These are phyloP conservation scores for Claviceps pusilla DNA, from an alignment of 2,329 filamentous ascomycete genomes.

Conservation along the genomic window DNA sequence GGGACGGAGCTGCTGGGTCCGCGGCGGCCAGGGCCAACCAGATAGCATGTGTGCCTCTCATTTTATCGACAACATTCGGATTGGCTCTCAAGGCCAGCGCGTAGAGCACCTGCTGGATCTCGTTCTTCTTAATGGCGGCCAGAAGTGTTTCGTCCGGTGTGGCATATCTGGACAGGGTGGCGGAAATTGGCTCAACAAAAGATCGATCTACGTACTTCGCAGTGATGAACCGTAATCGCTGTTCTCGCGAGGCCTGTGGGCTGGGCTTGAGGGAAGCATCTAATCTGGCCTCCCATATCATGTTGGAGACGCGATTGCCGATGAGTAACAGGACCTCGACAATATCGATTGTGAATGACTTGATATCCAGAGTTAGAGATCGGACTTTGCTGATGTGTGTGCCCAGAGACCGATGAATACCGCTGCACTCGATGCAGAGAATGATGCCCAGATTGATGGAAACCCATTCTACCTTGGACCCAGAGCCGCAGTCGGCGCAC, in stretches of 20 bases:
- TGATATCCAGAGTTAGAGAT: slow-evolving; percentile 86
- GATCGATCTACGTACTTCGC: slow-evolving; percentile 79
- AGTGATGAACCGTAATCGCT: slow-evolving; percentile 87
- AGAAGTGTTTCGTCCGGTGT: slow-evolving; percentile 78
- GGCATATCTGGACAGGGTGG: slow-evolving; percentile 58
- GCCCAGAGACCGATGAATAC: slow-evolving; percentile 87
- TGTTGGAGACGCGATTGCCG: slow-evolving; percentile 89
- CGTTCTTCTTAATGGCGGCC: slow-evolving; percentile 88
- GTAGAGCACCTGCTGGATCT: slow-evolving; percentile 85
- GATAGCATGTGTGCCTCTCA: slow-evolving; percentile 73
- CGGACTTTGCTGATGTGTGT: slow-evolving; percentile 97
- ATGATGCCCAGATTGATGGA: slow-evolving; percentile 96
- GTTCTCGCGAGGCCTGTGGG: slow-evolving; percentile 69
- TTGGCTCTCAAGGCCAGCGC: slow-evolving; percentile 75
- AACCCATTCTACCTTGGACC: slow-evolving; percentile 92
- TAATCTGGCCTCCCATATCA: slow-evolving; percentile 84
- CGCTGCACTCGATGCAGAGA: slow-evolving; percentile 93
- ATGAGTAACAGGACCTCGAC: slow-evolving; percentile 83
- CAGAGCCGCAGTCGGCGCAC: slow-evolving; percentile 89
- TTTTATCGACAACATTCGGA: slow-evolving; percentile 73
- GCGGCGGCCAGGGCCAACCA: slow-evolving; percentile 86
- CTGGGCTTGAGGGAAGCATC: slow-evolving; percentile 60
- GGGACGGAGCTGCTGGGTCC: slow-evolving; percentile 67
- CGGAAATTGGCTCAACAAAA: slow-evolving; percentile 64
- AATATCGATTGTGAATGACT: slow-evolving; percentile 92